Conservation (phyloP, 345 rosid species). For the Pistacia vera region DNA sequence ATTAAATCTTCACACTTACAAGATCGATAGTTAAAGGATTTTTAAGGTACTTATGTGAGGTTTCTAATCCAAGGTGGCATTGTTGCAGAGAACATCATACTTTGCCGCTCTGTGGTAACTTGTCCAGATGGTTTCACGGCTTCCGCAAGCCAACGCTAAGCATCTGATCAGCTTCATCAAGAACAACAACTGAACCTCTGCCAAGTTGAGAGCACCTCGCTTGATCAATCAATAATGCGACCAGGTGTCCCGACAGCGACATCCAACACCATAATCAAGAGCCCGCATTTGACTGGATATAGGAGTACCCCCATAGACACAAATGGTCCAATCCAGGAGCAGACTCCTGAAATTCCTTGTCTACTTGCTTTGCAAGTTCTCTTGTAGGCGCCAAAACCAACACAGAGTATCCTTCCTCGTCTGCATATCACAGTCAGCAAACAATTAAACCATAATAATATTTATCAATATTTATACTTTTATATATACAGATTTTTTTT, state of each 20-base stretch:
- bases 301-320: slow-evolving; percentile 95
- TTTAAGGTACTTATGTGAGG: slow-evolving; percentile 70
- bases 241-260: slow-evolving; percentile 97
- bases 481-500: no score
- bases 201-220: slow-evolving; percentile 76
- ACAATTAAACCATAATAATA: not conserved
- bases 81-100: slow-evolving; percentile 95
- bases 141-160: slow-evolving; percentile 93
- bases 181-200: slow-evolving; percentile 80
- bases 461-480: no score
- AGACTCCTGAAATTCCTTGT: slow-evolving; percentile 79
- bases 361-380: slow-evolving; percentile 94
- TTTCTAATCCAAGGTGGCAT: slow-evolving; percentile 90
- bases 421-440: slow-evolving; percentile 28
- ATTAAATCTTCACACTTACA: slow-evolving; percentile 47
- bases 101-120: slow-evolving; percentile 77
- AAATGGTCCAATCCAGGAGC: slow-evolving; percentile 84
- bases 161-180: slow-evolving; percentile 99
- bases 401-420: slow-evolving; percentile 87
- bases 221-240: slow-evolving; percentile 90
- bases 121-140: slow-evolving; percentile 75
- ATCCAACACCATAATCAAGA: slow-evolving; percentile 89
- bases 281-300: slow-evolving; percentile 67
- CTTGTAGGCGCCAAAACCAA: slow-evolving; percentile 94
- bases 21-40: slow-evolving; percentile 88